Conservation (phyloP, 352 stramenopile genomes). For the Phytopythium boreale region DNA sequence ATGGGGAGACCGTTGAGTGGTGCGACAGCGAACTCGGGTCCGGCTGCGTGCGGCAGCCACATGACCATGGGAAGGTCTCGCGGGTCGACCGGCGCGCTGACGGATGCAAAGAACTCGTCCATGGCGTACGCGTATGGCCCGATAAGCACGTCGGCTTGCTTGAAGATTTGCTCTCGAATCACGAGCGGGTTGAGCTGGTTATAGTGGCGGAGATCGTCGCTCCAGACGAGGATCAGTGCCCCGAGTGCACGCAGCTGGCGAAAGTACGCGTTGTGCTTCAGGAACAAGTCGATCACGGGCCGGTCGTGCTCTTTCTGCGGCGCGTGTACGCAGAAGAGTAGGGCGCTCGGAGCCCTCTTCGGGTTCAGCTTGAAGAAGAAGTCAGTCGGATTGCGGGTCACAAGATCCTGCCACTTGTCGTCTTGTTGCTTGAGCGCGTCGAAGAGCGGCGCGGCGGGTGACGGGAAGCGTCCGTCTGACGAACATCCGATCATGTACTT, state of each 20-base stretch:
- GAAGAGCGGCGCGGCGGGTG: conserved; percentile 67
- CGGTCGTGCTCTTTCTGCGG: neutral
- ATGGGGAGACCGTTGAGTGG: conserved; percentile 73
- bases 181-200: conserved; percentile 67
- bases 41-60: conserved; percentile 69
- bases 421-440: conserved; percentile 54
- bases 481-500: conserved; percentile 72
- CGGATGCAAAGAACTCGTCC: conserved; percentile 71
- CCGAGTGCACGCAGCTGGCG: conserved; percentile 60
- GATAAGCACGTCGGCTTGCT: conserved; percentile 58
- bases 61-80: conserved; percentile 57
- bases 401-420: conserved; percentile 66
- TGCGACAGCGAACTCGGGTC: conserved; percentile 52
- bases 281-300: conserved; percentile 46
- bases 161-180: conserved; percentile 64
- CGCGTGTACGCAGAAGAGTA: conserved; percentile 77
- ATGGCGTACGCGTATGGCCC: conserved; percentile 78
- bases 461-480: conserved; percentile 49
- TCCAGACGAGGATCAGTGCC: conserved; percentile 73
- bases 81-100: conserved; percentile 42
- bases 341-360: conserved; percentile 56
- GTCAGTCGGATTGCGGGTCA: conserved; percentile 47
- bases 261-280: conserved; percentile 64
- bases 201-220: conserved; percentile 78
- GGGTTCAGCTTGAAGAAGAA: conserved; percentile 64